Evolutionary conservation across 2,329 filamentous ascomycete species (phyloP), one percentile per base, ranked within the genome.

Genomic region (Claviceps purpurea): DNA sequence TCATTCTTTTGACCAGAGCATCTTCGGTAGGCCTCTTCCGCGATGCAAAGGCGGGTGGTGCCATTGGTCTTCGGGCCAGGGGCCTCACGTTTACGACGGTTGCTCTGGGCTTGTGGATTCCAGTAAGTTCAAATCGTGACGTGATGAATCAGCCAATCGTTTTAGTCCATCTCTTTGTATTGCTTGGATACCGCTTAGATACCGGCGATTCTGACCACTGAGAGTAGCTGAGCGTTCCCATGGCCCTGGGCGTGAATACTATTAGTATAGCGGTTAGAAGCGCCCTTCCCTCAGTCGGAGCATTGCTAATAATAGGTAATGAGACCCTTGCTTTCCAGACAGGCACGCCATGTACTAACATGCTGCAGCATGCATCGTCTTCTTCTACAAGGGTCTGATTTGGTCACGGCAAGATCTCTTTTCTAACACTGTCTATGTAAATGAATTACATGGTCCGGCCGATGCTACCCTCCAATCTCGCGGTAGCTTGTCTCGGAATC

Each of bases 101-200:
- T 46, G 74, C 70, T 14, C 62, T 78, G 52, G 68, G 66, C n/a
- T 60, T 77, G 37, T 81, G 78, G 78, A 75, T 72, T 50, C 75
- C 66, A 58, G 76, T 79, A 60, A 62, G 75, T 73, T 20, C n/a
- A 41, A 30, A 8, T 26, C 2, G 1, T 2, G 5, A 8, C 24
- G 11, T n/a, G 10, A 40, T 30, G 11, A 8, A 22, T 47, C 37
- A 5, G 2, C 18, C 13, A 34, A 22, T 37, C 16, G 14, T 1
- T 13, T 24, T 13, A 4, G 6, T 13, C 5, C 18, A 11, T n/a
- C 20, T 7, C 13, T 26, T 24, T 3, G 10, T 34, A 34, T 34
- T 11, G 8, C 30, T 11, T 11, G 30, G 10, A 34, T 11, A 11
- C 10, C 8, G 8, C 30, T 11, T 11, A 10, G 10, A 34, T 11